Evolutionary conservation across 2,329 filamentous ascomycete species (phyloP).

Genomic region (Fusarium foetens): DNA sequence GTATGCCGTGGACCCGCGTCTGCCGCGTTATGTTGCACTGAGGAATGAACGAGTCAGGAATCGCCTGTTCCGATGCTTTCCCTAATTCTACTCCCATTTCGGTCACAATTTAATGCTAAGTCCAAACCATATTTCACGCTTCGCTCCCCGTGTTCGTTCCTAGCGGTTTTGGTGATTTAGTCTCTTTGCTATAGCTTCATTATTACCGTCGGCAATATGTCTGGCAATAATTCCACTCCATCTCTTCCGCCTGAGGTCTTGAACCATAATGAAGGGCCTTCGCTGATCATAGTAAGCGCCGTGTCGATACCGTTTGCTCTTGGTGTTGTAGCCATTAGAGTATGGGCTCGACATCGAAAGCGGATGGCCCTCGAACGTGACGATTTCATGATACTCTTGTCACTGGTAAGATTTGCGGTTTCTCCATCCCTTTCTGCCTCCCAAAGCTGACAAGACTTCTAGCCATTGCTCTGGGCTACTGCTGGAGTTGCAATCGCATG

Average conservation of each 20-base stretch:
- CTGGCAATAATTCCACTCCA: background rate
- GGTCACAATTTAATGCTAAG: no score
- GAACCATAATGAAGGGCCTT: background rate
- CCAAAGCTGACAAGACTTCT: background rate
- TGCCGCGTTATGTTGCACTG: background rate
- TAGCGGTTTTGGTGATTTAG: rapidly evolving
- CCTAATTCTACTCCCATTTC: background rate
- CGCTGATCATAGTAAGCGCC: background rate
- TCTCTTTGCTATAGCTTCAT: rapidly evolving
- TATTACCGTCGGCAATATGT: background rate
- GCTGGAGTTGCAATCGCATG: background rate
- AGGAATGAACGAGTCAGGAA: background rate
- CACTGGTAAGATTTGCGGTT: background rate
- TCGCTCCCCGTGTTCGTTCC: rapidly evolving
- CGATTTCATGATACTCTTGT: background rate
- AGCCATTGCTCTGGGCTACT: background rate
- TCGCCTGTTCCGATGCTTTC: background rate
- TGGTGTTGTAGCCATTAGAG: background rate
- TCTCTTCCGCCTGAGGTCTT: background rate
- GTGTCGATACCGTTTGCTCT: background rate
- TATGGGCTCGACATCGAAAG: constrained; percentile 3
- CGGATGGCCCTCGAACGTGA: background rate
- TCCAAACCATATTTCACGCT: background rate
- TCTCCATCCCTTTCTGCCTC: rapidly evolving
- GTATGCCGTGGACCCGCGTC: background rate